These are phyloP conservation scores for Aureobasidium sp. DNA, from an alignment of 2,329 filamentous ascomycete species.

Conservation along the genomic window DNA sequence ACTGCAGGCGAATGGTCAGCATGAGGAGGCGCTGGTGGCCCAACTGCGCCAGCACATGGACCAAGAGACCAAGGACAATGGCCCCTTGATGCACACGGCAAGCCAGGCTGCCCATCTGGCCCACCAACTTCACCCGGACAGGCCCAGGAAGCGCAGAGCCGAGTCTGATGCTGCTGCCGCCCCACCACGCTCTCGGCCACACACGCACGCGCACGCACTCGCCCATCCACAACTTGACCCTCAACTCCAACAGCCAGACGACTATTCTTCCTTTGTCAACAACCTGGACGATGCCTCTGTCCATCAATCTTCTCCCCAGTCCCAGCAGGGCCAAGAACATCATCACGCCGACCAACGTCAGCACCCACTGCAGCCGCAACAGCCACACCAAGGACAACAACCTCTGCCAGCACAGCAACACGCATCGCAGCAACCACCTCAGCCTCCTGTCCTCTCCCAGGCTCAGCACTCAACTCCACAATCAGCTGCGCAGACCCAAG, in stretches of 20 bases:
- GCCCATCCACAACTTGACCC: conserved; percentile 2
- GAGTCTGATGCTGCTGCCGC: neutral
- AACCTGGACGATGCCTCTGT: neutral
- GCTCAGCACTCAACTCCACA: neutral
- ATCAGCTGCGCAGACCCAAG: neutral
- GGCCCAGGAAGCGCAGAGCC: conserved; percentile 11
- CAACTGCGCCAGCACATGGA: conserved; percentile 19
- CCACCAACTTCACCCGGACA: neutral
- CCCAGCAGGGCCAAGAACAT: neutral
- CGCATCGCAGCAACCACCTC: conserved; percentile 21
- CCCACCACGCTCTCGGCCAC: neutral
- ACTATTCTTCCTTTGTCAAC: conserved; percentile 11
- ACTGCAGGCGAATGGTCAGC: conserved; percentile 27
- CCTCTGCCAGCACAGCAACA: conserved; percentile 19
- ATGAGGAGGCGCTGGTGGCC: conserved; percentile 17
- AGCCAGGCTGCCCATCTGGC: neutral
- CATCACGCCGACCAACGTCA: neutral
- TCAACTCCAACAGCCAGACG: conserved; percentile 17
- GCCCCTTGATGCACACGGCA: conserved; percentile 8
- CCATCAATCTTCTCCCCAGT: neutral
- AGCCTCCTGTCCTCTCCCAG: neutral
- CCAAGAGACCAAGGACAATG: conserved; percentile 16
- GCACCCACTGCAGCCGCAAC: neutral
- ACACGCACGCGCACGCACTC: neutral
- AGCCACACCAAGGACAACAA: neutral